These are phyloP conservation scores for Dactylellina leptospora DNA, from an alignment of 2,329 filamentous ascomycete species.

Conservation along the genomic window DNA sequence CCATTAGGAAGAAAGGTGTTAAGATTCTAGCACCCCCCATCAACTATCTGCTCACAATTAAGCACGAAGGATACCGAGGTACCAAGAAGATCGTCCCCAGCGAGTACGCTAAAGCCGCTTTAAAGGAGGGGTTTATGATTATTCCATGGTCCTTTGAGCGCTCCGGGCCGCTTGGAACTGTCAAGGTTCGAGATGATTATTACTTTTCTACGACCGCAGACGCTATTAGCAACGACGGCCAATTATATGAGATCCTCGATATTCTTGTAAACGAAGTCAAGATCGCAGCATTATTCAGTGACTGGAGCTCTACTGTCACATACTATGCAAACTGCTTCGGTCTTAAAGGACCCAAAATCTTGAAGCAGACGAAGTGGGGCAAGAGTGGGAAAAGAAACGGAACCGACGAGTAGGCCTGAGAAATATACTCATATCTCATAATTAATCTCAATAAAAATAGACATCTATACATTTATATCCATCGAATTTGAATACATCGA, in stretches of 20 bases:
- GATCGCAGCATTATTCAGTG: slow-evolving; percentile 71
- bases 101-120: slow-evolving; percentile 70
- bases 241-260: slow-evolving; percentile 73
- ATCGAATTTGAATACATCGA: too few relatives aligned
- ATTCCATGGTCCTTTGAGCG: slow-evolving; percentile 76
- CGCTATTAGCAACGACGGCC: slow-evolving; percentile 70
- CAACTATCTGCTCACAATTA: slow-evolving; percentile 68
- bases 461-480: too few relatives aligned
- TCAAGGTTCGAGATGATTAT: slow-evolving; percentile 66
- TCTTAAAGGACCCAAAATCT: slow-evolving; percentile 33
- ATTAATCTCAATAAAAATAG: too few relatives aligned
- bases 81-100: slow-evolving; percentile 70
- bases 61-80: too few relatives aligned
- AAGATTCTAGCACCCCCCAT: slow-evolving; percentile 72
- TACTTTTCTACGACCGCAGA: slow-evolving; percentile 66
- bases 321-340: slow-evolving; percentile 78
- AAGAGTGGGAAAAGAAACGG: slow-evolving; percentile 40
- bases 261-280: slow-evolving; percentile 71
- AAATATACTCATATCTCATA: too few relatives aligned
- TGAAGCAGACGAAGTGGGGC: slow-evolving; percentile 49
- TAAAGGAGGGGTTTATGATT: slow-evolving; percentile 70
- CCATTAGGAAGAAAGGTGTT: slow-evolving; percentile 68
- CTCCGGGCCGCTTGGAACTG: slow-evolving; percentile 68
- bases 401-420: slow-evolving; percentile 14
- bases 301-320: slow-evolving; percentile 74